These are phyloP conservation scores for Aspergillus egyptiacus DNA, from an alignment of 495 filamentous ascomycete genomes.

Conservation along the genomic window DNA sequence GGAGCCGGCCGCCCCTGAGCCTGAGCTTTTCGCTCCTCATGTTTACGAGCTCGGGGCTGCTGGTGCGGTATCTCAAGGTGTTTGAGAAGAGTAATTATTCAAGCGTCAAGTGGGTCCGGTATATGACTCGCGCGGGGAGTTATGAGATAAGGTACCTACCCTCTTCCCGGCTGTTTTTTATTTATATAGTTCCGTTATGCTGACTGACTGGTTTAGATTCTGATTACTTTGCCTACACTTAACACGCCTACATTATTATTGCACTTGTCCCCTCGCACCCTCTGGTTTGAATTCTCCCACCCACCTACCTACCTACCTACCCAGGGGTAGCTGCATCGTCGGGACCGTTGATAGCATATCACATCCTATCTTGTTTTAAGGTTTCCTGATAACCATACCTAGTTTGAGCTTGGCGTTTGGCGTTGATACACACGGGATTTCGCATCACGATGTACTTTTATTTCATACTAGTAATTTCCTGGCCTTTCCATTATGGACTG, in stretches of 20 bases:
- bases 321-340: too few species aligned
- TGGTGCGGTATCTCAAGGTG: slow-evolving; percentile 96
- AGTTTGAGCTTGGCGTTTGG: slow-evolving; percentile 17
- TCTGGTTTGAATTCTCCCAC: too few species aligned
- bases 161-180: background rate
- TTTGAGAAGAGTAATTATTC: slow-evolving; percentile 99
- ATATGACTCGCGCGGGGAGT: slow-evolving; percentile 88
- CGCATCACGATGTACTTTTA: too few species aligned
- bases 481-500: too few species aligned
- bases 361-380: too few species aligned
- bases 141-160: slow-evolving; percentile 50
- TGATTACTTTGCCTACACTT: background rate
- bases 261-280: background rate
- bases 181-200: background rate
- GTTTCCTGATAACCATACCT: too few species aligned
- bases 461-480: too few species aligned
- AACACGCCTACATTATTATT: background rate
- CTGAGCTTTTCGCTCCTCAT: slow-evolving; percentile 90
- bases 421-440: too few species aligned
- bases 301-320: too few species aligned
- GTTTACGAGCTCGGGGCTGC: slow-evolving; percentile 90
- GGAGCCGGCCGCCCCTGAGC: slow-evolving; percentile 88
- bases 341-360: too few species aligned
- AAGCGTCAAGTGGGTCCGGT: slow-evolving; percentile 98
- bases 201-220: slow-evolving; percentile 8